Evolutionary conservation across 2,329 filamentous ascomycete genomes (phyloP).

Genomic region (Colletotrichum sidae): DNA sequence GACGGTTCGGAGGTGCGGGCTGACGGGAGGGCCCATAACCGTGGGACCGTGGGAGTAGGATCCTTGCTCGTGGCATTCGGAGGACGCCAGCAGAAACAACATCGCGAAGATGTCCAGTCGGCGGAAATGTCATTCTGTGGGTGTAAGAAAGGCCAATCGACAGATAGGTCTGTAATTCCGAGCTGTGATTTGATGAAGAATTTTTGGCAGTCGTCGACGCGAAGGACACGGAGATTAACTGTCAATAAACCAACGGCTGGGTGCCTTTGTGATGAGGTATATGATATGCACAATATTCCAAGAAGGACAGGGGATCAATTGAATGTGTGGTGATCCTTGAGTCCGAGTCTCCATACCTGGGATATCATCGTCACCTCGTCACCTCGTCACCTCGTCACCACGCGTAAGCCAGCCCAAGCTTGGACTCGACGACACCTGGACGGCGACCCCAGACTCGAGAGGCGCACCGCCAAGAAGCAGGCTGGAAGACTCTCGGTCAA

Average conservation of each 20-base stretch:
- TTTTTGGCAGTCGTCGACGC: too few species aligned
- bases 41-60: conserved; percentile 10
- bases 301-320: conserved; percentile 6
- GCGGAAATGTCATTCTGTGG: too few species aligned
- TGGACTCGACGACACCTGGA: too few species aligned
- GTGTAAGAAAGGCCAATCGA: too few species aligned
- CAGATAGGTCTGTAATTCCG: not conserved
- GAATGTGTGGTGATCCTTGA: conserved; percentile 1
- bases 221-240: not conserved
- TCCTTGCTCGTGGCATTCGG: not conserved
- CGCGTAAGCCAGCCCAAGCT: not conserved
- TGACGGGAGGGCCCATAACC: conserved; percentile 3
- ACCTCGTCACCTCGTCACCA: not conserved
- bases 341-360: not conserved
- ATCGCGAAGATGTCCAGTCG: too few species aligned
- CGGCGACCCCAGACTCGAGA: not conserved
- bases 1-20: conserved; percentile 28
- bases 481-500: not conserved
- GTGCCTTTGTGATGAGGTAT: conserved; percentile 16
- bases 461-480: not conserved
- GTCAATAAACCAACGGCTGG: not conserved
- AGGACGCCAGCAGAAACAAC: too few species aligned
- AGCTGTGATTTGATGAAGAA: not conserved
- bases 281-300: not conserved
- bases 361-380: not conserved